Base-by-base conservation (phyloP, 371 early-diverging fungal genomes). In the Neoconidiobolus thromboides region DNA sequence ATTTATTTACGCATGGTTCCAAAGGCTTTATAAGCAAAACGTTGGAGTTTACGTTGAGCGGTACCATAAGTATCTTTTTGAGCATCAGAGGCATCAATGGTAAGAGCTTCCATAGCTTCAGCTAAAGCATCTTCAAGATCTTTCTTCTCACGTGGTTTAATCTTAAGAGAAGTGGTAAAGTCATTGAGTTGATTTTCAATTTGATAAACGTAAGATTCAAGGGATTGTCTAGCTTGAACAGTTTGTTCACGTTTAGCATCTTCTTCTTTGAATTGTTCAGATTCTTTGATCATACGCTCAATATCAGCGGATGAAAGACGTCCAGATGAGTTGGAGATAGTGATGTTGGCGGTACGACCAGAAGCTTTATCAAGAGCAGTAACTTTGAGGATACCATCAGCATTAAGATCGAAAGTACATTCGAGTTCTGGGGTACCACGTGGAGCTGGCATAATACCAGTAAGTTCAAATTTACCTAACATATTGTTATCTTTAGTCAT, bases 361-460 rank as follows among this genome's bases (percentile, higher is more conserved):
- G 93, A 92, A 66, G 80, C 81, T 78, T 84, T 86, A 76, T 95
- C 94, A 63, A 79, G 77, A 68, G 96, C 96, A 64, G 87, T 80
- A 64, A 95, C 93, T 72, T 88, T 91, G 63, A 89, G 77, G 70
- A 93, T 91, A 76, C 92, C 92, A 75, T 97, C 89, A 69, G 89
- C 89, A 73, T 95, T 93, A 47, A 92, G 71, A 70, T 93, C 93
- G 75, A 95, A 93, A 64, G 90, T 83, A 67, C 89, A 87, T 70
- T 88, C 88, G 62, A 96, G 84, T 71, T 88, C 86, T 62, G 96
- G 91, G 48, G 78, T 80, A 65, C 92, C 92, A 69, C 88, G 87
- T 43, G 91, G 90, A 66, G 88, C 85, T 51, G 92, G 91, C 54
- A 86, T 82, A 65, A 91, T 81, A 60, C 89, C 89, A 61, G 77